Evolutionary conservation across 179 eudicot species (phyloP), one percentile per base, ranked within the genome.

Genomic region (Drosera spatulata): DNA sequence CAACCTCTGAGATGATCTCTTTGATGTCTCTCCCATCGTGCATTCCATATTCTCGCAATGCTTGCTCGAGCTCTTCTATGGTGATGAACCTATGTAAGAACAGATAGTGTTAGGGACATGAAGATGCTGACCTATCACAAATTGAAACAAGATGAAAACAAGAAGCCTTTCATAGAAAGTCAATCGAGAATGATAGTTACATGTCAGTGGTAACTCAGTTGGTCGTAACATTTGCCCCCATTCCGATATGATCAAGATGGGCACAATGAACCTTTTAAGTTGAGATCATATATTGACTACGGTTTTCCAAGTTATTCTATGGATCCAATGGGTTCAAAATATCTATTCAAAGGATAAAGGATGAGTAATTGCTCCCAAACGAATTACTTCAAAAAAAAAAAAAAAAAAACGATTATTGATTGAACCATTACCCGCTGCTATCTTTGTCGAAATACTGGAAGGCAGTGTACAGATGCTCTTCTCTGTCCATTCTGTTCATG

Each of bases 391-490:
- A n/a, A 53, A 14, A 39, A n/a, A n/a, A n/a, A n/a, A n/a, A n/a
- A n/a, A 5, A 51, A 13, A 51, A 53, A 14, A 39, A 39, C 37
- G 33, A 49, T 49, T 14, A 49, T 49, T 10, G n/a, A 10, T 45
- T 50, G 39, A 41, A 41, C 62, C 50, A 53, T 70, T 69, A 80
- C 88, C 94, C 89, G 81, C 94, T 86, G 47, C 81, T 75, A 43
- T 86, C 94, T 67, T 86, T 83, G 60, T 86, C 88, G n/a, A 86
- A 83, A 69, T 83, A 86, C 51, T 80, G 88, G 78, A 86, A 86
- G 6, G 94, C 94, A 2, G 86, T 86, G 71, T 81, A 83, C 12
- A 86, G 78, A 74, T 83, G 94, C 55, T 86, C 94, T 66, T 86
- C 88, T 68, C 77, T 75, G 71, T 86, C 94, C 94, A 86, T 86